A percentile compares a stretch with the other conserved stretches of the same genome.
Conservation (phyloP, 169 alveolate species). For the Eimeria falciformis region DNA sequence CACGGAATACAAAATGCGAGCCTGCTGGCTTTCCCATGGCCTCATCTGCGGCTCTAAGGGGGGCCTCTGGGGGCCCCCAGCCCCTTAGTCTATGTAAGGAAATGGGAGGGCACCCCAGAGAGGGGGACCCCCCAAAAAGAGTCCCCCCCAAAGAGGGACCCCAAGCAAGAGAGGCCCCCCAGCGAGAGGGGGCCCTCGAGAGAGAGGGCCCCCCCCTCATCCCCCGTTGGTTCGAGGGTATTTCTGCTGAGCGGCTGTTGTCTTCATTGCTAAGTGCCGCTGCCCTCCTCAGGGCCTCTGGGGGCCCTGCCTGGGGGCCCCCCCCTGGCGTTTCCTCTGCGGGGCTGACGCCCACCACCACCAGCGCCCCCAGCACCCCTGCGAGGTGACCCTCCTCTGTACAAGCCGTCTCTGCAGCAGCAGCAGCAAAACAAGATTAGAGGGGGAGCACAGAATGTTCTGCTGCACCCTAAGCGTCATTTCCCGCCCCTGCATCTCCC, state of each 20-base stretch:
- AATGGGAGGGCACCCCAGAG: not conserved
- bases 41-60: not conserved
- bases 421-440: not conserved
- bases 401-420: not conserved
- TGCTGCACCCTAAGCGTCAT: too few relatives aligned
- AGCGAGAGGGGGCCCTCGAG: not conserved
- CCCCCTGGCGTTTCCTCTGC: slow-evolving; percentile 21
- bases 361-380: slow-evolving; percentile 35
- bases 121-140: not conserved
- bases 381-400: slow-evolving; percentile 45
- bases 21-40: not conserved
- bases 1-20: not conserved
- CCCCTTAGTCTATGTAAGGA: not conserved
- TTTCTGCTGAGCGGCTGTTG: not conserved
- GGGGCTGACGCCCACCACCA: slow-evolving; percentile 20
- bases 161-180: not conserved
- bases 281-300: slow-evolving; percentile 11
- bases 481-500: too few relatives aligned
- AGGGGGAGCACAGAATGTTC: not conserved
- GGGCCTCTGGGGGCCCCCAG: slow-evolving; percentile 29
- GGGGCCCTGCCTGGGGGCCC: slow-evolving; percentile 56
- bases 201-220: not conserved
- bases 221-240: slow-evolving; percentile 3
- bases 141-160: not conserved
- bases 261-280: not conserved